phyloP scores from a whole-genome alignment of 2,329 filamentous ascomycete genomes.

The Fusarium oxysporum region DNA sequence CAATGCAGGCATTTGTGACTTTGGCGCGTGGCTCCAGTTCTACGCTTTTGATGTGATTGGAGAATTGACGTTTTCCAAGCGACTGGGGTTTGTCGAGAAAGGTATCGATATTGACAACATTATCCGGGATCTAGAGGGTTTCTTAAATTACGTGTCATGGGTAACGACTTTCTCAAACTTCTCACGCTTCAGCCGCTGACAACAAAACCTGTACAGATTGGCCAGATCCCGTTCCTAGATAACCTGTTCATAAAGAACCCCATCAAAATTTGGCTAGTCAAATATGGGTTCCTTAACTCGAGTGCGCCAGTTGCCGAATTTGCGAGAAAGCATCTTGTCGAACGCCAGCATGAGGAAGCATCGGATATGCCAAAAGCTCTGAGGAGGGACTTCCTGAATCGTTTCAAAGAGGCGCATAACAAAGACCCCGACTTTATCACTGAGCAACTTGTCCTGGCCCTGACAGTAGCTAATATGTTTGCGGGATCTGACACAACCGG shows the following conservation, averaged over 20 bases:
- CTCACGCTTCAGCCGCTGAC: too few species aligned
- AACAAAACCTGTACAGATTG: constrained; percentile 59
- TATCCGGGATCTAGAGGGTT: constrained; percentile 68
- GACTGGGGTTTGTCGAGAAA: constrained; percentile 78
- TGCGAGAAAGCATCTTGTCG: constrained; percentile 72
- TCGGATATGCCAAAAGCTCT: constrained; percentile 49
- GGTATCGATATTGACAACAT: constrained; percentile 81
- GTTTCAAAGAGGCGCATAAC: constrained; percentile 75
- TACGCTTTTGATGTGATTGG: constrained; percentile 86
- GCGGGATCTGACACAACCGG: constrained; percentile 84
- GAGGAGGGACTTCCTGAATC: constrained; percentile 70
- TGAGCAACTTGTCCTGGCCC: constrained; percentile 71
- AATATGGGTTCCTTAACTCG: constrained; percentile 73
- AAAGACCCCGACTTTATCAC: constrained; percentile 77
- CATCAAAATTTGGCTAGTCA: constrained; percentile 72
- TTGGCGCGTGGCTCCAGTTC: constrained; percentile 79
- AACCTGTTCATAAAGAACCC: constrained; percentile 78
- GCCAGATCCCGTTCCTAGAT: constrained; percentile 79
- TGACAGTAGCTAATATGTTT: constrained; percentile 73
- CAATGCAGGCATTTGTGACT: constrained; percentile 55
- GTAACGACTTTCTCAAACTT: constrained; percentile 49
- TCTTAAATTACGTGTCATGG: constrained; percentile 77
- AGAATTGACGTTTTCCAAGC: constrained; percentile 79
- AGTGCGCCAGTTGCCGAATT: constrained; percentile 78
- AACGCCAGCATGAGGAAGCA: constrained; percentile 62